Evolutionary conservation across 352 stramenopile species (phyloP).

Genomic region (Phytophthora multivora): DNA sequence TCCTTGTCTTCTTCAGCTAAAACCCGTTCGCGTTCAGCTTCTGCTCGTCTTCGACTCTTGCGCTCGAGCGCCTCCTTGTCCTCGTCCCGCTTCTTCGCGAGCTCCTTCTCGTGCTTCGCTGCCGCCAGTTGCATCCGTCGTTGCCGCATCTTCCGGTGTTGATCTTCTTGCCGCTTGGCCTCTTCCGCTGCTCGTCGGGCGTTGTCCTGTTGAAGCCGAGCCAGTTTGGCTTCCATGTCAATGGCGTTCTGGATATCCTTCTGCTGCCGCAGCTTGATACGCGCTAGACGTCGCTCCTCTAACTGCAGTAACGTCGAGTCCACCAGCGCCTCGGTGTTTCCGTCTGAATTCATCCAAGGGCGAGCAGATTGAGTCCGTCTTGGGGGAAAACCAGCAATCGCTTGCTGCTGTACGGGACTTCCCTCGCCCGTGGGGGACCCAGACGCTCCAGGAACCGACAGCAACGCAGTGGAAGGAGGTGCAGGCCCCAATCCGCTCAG

Average conservation of each 20-base stretch:
- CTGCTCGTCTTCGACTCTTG: slow-evolving; percentile 31
- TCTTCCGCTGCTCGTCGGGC: slow-evolving; percentile 57
- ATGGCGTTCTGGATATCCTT: slow-evolving; percentile 78
- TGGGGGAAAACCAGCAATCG: slow-evolving; percentile 30
- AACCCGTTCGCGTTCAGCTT: slow-evolving; percentile 62
- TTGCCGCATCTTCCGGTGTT: slow-evolving; percentile 52
- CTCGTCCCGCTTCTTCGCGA: slow-evolving; percentile 67
- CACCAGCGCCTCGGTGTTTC: slow-evolving; percentile 5
- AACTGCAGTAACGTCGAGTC: slow-evolving; percentile 67
- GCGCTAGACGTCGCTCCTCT: slow-evolving; percentile 62
- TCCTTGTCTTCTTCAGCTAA: slow-evolving; percentile 48
- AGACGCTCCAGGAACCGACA: slow-evolving; percentile 9
- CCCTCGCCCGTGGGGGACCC: slow-evolving; percentile 10
- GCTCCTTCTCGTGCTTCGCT: slow-evolving; percentile 63
- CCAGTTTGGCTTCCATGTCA: slow-evolving; percentile 78
- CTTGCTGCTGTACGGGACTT: slow-evolving; percentile 22
- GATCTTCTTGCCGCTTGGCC: slow-evolving; percentile 58
- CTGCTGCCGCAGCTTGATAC: slow-evolving; percentile 75
- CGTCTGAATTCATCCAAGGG: slow-evolving; percentile 12
- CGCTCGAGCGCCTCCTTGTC: slow-evolving; percentile 57
- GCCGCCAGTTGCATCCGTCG: slow-evolving; percentile 55
- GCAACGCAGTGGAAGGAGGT: slow-evolving; percentile 33
- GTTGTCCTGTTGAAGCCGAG: slow-evolving; percentile 69
- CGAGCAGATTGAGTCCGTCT: slow-evolving; percentile 33
- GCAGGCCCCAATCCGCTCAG: slow-evolving; percentile 38